Evolutionary conservation across 2,329 filamentous ascomycete genomes (phyloP).

Genomic region (Cryphonectria parasitica): DNA sequence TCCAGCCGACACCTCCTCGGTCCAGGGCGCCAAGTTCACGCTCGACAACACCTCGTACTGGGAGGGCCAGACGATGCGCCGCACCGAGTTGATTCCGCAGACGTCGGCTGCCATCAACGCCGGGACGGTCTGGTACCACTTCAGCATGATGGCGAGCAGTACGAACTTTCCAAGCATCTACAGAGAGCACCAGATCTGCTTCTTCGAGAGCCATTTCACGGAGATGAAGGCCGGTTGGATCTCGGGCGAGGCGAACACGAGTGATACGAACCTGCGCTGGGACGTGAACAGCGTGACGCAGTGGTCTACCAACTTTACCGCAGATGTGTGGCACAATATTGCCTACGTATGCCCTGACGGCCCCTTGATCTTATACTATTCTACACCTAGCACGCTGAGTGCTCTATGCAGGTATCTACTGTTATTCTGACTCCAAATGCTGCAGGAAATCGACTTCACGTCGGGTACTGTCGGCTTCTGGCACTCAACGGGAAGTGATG

Average conservation of each 20-base stretch:
- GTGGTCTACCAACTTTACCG: conserved; percentile 65
- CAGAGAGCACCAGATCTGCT: conserved; percentile 68
- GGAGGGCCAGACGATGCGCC: conserved; percentile 74
- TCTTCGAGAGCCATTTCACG: conserved; percentile 73
- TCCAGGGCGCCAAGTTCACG: conserved; percentile 70
- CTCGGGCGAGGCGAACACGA: conserved; percentile 48
- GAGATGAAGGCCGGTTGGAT: conserved; percentile 73
- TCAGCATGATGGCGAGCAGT: conserved; percentile 63
- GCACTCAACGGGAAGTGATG: conserved; percentile 66
- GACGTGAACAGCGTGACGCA: conserved; percentile 62
- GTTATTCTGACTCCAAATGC: background rate
- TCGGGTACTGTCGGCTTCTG: conserved; percentile 67
- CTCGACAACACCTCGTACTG: conserved; percentile 68
- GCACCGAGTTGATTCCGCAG: conserved; percentile 75
- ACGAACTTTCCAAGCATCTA: conserved; percentile 63
- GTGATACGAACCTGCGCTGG: conserved; percentile 64
- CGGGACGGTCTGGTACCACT: conserved; percentile 75
- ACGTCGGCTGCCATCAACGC: conserved; percentile 65
- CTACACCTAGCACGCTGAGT: background rate
- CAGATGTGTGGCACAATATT: conserved; percentile 74
- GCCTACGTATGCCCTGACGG: conserved; percentile 60
- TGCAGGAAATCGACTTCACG: conserved; percentile 56
- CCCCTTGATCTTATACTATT: conserved; percentile 34
- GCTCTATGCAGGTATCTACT: background rate
- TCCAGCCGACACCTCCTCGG: conserved; percentile 62